A percentile compares a stretch with the other conserved stretches of the same genome.
Evolutionary conservation across 2,329 filamentous ascomycete species (phyloP).

Genomic region (Aspergillus sp.): DNA sequence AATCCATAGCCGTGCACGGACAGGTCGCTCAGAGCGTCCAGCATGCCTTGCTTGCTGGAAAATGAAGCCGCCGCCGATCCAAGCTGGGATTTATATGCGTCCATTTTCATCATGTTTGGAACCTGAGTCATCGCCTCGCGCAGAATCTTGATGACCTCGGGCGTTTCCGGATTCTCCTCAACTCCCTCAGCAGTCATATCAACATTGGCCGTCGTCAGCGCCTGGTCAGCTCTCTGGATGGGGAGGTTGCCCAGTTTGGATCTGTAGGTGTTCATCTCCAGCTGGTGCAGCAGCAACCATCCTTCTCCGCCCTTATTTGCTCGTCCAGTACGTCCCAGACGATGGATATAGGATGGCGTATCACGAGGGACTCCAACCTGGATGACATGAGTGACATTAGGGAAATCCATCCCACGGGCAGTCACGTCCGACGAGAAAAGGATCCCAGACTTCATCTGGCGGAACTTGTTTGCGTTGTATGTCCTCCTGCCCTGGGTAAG

Average conservation of each 20-base stretch:
- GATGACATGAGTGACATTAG: slow-evolving; percentile 69
- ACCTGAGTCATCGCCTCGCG: slow-evolving; percentile 32
- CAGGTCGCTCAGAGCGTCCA: slow-evolving; percentile 39
- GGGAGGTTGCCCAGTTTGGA: slow-evolving; percentile 46
- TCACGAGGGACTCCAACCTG: slow-evolving; percentile 59
- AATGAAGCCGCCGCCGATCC: slow-evolving; percentile 17
- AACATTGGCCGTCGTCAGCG: slow-evolving; percentile 33
- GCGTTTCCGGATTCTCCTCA: slow-evolving; percentile 7
- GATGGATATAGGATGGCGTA: slow-evolving; percentile 67
- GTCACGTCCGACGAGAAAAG: slow-evolving; percentile 74
- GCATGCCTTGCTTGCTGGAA: slow-evolving; percentile 28
- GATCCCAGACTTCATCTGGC: slow-evolving; percentile 52
- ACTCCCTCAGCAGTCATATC: slow-evolving; percentile 24
- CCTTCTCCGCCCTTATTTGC: slow-evolving; percentile 57
- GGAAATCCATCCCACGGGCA: slow-evolving; percentile 76
- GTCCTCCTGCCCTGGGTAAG: slow-evolving; percentile 65
- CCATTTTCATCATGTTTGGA: slow-evolving; percentile 17
- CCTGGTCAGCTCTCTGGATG: slow-evolving; percentile 41
- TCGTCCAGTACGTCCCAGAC: slow-evolving; percentile 65
- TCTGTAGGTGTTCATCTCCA: slow-evolving; percentile 44
- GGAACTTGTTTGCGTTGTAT: slow-evolving; percentile 63
- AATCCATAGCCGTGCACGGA: slow-evolving; percentile 37
- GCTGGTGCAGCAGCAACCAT: slow-evolving; percentile 49
- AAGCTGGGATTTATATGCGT: slow-evolving; percentile 23
- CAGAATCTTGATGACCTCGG: slow-evolving; percentile 30